phyloP scores from a whole-genome alignment of 306 rosid species.

The Lathyrus sativus region DNA sequence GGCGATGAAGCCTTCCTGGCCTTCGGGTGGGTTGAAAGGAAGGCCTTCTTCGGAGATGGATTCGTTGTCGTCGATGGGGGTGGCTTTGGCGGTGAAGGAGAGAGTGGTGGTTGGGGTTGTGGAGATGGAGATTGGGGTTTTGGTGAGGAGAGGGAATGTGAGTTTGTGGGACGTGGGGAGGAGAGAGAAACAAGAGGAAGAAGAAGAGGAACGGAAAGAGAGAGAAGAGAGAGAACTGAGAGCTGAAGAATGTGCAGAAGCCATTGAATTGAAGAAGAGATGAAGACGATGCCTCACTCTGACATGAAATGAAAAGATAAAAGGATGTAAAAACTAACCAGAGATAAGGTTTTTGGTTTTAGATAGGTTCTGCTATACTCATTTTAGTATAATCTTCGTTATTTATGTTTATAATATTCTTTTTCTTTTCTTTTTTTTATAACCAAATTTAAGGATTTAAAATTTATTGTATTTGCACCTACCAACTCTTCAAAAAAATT shows the following conservation, averaged over 20 bases:
- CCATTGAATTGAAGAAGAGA: slow-evolving; percentile 42
- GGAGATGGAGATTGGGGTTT: background rate
- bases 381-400: too few species aligned
- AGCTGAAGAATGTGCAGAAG: slow-evolving; percentile 49
- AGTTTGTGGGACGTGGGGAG: slow-evolving; percentile 38
- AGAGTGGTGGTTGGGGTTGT: background rate
- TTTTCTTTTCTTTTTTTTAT: too few species aligned
- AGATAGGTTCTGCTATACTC: background rate
- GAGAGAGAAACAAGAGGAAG: slow-evolving; percentile 48
- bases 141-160: slow-evolving; percentile 40
- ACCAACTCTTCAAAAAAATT: too few species aligned
- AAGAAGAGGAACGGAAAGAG: slow-evolving; percentile 48
- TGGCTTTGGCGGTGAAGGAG: slow-evolving; percentile 33
- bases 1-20: slow-evolving; percentile 69
- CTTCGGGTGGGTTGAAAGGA: slow-evolving; percentile 64
- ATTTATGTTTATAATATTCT: too few species aligned
- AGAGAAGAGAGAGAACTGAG: slow-evolving; percentile 61
- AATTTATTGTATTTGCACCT: too few species aligned
- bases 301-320: background rate
- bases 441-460: too few species aligned
- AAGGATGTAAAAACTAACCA: background rate
- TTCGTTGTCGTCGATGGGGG: slow-evolving; percentile 44
- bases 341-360: slow-evolving; percentile 4
- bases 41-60: slow-evolving; percentile 53
- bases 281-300: background rate